Conservation (phyloP, 208 protist species). For the Crithidia brevicula region DNA sequence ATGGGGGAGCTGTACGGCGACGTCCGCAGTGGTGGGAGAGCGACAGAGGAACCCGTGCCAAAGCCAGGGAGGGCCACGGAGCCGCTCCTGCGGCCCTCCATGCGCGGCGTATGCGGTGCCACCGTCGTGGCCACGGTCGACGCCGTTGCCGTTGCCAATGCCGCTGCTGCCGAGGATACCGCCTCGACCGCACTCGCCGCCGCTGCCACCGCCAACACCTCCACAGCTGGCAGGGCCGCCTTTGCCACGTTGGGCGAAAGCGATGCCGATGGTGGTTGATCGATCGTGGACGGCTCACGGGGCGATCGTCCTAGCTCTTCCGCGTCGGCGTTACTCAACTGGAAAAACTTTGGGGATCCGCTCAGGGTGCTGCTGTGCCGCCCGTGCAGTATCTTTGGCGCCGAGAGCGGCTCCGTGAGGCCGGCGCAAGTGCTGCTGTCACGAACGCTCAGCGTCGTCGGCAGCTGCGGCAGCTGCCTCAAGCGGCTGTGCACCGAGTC, state of each 20-base stretch:
- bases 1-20: not conserved
- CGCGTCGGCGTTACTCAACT: not conserved
- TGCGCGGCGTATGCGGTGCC: not conserved
- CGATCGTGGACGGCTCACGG: not conserved
- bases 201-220: too few species aligned
- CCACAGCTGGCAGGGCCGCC: too few species aligned
- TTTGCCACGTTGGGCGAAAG: too few species aligned
- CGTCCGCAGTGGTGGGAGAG: not conserved
- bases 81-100: not conserved
- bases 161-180: not conserved
- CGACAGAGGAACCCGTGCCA: not conserved
- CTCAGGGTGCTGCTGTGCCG: not conserved
- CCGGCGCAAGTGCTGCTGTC: constrained; percentile 2
- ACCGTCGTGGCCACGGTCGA: not conserved
- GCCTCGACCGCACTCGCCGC: too few species aligned
- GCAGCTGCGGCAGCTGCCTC: constrained; percentile 16
- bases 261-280: too few species aligned
- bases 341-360: not conserved
- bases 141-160: not conserved
- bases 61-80: not conserved
- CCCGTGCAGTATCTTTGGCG: not conserved
- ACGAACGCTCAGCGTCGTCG: not conserved
- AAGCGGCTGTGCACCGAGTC: constrained; percentile 12
- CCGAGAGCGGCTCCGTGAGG: not conserved
- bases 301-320: not conserved